Conservation (phyloP, 345 rosid genomes). For the Kandelia obovata region DNA sequence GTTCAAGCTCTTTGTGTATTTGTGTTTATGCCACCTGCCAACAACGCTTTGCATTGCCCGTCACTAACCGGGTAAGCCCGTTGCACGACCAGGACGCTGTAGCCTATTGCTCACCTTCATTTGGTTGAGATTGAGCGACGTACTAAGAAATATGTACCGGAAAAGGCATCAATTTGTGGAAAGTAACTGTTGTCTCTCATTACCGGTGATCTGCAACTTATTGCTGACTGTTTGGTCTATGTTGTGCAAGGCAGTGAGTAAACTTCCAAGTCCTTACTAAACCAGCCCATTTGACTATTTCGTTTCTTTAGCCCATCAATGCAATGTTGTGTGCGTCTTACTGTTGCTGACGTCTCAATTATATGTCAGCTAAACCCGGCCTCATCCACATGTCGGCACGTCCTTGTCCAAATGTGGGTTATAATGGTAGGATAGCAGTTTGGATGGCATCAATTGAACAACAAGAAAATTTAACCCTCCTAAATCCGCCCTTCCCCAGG, state of each 20-base stretch:
- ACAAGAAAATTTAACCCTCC: not conserved
- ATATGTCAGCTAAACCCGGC: conserved; percentile 2
- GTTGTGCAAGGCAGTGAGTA: not conserved
- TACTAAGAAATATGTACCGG: no score
- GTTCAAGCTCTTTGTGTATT: not conserved
- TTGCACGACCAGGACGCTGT: no score
- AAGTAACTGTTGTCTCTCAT: no score
- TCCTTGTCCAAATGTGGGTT: conserved; percentile 10
- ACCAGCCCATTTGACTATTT: not conserved
- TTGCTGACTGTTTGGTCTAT: no score
- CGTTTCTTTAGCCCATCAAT: not conserved
- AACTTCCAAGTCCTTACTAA: not conserved
- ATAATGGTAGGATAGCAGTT: not conserved
- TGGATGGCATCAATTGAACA: not conserved
- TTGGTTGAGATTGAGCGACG: no score
- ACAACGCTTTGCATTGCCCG: no score
- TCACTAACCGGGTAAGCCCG: no score
- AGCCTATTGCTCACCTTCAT: no score
- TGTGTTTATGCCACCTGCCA: not conserved
- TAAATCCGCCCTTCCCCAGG: not conserved
- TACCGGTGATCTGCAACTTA: no score
- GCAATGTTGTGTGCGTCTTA: not conserved
- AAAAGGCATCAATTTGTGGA: no score
- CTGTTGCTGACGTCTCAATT: not conserved
- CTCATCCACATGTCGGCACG: conserved; percentile 2